Conservation (phyloP, 2,329 filamentous ascomycete genomes). For the Colletotrichum sp. region DNA sequence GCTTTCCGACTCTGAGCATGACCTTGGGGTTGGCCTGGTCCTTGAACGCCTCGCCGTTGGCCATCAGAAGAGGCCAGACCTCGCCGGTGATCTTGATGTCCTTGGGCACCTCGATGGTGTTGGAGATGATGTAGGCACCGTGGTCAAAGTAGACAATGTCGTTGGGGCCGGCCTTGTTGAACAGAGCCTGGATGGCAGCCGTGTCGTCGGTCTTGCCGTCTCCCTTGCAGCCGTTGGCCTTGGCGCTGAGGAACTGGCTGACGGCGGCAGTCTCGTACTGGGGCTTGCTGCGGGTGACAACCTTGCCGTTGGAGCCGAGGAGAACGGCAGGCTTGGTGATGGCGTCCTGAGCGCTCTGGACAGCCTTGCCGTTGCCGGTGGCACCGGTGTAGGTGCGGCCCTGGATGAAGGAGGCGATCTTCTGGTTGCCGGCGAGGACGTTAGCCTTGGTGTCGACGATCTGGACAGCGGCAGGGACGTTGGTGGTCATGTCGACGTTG, state of each 20-base stretch:
- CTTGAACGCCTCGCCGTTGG: conserved; percentile 75
- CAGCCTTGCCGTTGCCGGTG: conserved; percentile 45
- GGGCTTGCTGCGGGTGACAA: conserved; percentile 87
- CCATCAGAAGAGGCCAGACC: conserved; percentile 90
- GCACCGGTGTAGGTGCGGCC: conserved; percentile 72
- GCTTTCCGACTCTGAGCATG: conserved; percentile 84
- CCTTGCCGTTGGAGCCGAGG: conserved; percentile 64
- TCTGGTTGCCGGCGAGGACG: conserved; percentile 72
- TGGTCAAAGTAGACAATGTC: conserved; percentile 78
- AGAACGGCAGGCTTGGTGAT: conserved; percentile 71
- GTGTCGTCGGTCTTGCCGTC: conserved; percentile 91
- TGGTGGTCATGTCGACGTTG: conserved; percentile 82
- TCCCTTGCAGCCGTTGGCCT: conserved; percentile 81
- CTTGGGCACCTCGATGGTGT: conserved; percentile 75
- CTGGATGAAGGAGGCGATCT: conserved; percentile 77
- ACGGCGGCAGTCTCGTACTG: conserved; percentile 76
- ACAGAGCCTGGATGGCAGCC: conserved; percentile 77
- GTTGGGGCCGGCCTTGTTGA: conserved; percentile 69
- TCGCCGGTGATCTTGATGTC: conserved; percentile 89
- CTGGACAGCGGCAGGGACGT: conserved; percentile 70
- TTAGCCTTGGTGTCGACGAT: conserved; percentile 58
- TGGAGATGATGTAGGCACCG: conserved; percentile 73
- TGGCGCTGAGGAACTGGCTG: conserved; percentile 82
- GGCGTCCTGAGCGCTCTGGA: conserved; percentile 64
- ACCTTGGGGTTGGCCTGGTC: conserved; percentile 78